Evolutionary conservation across 306 rosid species (phyloP).

Genomic region (Prunus fruticosa): DNA sequence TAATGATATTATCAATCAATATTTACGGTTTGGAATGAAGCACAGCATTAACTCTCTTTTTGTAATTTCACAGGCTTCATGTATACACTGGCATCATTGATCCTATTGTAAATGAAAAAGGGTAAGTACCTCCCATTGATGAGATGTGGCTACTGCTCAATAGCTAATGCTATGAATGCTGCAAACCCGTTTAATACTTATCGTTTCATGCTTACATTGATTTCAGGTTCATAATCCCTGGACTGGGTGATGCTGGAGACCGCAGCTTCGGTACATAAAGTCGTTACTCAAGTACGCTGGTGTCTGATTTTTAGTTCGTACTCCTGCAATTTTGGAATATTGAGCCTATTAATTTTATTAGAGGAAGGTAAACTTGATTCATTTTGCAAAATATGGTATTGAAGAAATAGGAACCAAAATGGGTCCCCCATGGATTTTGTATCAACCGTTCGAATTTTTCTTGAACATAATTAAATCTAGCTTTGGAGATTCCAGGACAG

Average conservation of each 20-base stretch:
- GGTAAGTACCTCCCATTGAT: conserved; percentile 45
- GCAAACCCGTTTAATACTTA: background rate
- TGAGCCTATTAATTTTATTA: background rate
- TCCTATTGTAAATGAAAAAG: conserved; percentile 77
- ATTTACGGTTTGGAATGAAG: conserved; percentile 13
- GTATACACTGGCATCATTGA: conserved; percentile 89
- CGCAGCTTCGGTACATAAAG: conserved; percentile 79
- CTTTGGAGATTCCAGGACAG: background rate
- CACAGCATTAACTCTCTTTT: conserved; percentile 7
- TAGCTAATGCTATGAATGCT: conserved; percentile 5
- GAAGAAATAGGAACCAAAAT: background rate
- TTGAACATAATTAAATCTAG: background rate
- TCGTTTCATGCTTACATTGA: background rate
- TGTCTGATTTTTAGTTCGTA: background rate
- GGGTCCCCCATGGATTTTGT: background rate
- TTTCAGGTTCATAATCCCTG: conserved; percentile 89
- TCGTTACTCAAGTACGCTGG: background rate
- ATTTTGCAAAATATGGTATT: background rate
- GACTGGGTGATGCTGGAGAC: conserved; percentile 98
- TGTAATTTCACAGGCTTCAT: conserved; percentile 57
- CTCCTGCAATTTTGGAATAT: conserved; percentile 37
- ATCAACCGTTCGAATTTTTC: background rate
- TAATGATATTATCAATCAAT: conserved; percentile 24
- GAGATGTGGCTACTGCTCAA: background rate
- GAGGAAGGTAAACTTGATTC: background rate